Conservation (phyloP, 1,284 basidiomycete species). For the Trichosporon ovoides region DNA sequence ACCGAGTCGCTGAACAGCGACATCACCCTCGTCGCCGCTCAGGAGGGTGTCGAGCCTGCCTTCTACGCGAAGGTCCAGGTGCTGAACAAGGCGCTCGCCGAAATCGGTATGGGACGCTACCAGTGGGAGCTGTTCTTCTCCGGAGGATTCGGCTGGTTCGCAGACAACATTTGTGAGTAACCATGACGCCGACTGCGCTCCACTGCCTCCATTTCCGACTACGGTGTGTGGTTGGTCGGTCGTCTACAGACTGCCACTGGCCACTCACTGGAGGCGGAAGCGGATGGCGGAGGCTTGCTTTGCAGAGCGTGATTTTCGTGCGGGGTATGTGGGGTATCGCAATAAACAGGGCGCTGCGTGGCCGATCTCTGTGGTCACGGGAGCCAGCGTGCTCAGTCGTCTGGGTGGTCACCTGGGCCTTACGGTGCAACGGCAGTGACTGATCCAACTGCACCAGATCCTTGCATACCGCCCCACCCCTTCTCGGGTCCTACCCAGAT, state of each 20-base stretch:
- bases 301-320: not conserved
- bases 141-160: slow-evolving; percentile 48
- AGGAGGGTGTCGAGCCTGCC: slow-evolving; percentile 30
- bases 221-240: not conserved
- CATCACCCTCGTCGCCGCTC: slow-evolving; percentile 19
- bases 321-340: slow-evolving; percentile 3
- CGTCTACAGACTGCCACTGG: not conserved
- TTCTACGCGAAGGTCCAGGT: slow-evolving; percentile 32
- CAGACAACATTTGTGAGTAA: slow-evolving; percentile 51
- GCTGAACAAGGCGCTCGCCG: slow-evolving; percentile 34
- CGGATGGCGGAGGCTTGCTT: too few relatives aligned
- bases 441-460: too few relatives aligned
- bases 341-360: not conserved
- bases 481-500: too few relatives aligned
- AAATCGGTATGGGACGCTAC: slow-evolving; percentile 60
- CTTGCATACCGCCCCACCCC: too few relatives aligned
- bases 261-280: too few relatives aligned
- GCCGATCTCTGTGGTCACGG: not conserved
- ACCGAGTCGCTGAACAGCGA: slow-evolving; percentile 20
- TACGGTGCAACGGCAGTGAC: not conserved
- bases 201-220: not conserved
- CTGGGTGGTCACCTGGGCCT: not conserved
- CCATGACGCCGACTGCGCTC: not conserved
- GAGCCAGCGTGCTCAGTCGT: not conserved
- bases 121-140: slow-evolving; percentile 59